phyloP scores from a whole-genome alignment of 2,329 filamentous ascomycete genomes.

The Zasmidium citrigriseum region DNA sequence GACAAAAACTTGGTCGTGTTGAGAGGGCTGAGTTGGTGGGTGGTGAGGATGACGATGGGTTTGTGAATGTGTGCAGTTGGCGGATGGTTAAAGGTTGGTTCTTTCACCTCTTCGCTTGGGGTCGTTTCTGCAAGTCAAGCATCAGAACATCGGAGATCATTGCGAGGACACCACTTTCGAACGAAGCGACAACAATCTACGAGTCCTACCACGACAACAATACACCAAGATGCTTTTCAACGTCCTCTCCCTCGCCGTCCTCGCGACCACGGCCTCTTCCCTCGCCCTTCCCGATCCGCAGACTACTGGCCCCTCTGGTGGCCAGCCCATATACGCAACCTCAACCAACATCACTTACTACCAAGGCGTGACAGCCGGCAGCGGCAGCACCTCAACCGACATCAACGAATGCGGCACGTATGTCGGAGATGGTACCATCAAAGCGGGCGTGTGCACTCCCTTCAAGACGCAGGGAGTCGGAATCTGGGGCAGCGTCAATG shows the following conservation, averaged over 20 bases:
- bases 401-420: constrained; percentile 13
- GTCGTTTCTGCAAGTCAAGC: too few relatives aligned
- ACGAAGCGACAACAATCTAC: neutral
- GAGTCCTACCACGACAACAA: neutral
- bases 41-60: neutral
- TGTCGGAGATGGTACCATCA: constrained; percentile 17
- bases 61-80: too few relatives aligned
- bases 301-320: neutral
- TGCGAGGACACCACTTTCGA: too few relatives aligned
- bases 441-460: constrained; percentile 16
- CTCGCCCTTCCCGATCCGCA: neutral
- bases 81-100: too few relatives aligned
- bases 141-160: too few relatives aligned
- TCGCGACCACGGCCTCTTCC: neutral
- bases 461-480: constrained; percentile 19
- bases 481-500: constrained; percentile 17
- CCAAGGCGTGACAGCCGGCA: constrained; percentile 4
- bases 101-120: neutral
- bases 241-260: neutral
- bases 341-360: constrained; percentile 18
- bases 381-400: neutral
- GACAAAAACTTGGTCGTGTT: neutral
- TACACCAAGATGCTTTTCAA: neutral
- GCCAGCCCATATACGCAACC: neutral
- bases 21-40: neutral